Evolutionary conservation across 1,139 yeast species (phyloP), one percentile per base, ranked within the genome.

Genomic region (Wickerhamiella infanticola): DNA sequence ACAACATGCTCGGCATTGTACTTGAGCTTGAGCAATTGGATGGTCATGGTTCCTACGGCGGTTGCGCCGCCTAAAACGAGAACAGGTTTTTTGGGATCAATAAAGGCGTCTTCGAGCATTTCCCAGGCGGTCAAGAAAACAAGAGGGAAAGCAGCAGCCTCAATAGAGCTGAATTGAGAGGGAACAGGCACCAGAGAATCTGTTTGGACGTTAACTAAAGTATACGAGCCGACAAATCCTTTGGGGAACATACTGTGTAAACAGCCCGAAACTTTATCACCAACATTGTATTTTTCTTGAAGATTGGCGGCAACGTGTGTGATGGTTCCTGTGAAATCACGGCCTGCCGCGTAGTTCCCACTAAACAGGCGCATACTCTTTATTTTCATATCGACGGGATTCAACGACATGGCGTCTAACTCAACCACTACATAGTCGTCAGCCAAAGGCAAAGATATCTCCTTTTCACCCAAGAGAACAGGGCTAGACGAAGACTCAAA

Each of bases 21-120:
- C 63, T 65, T 60, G 18, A 65, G 58, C 52, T 73, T 77, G 24
- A 78, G 71, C 24, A 81, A 55, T 57, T 79, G 85, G 29, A 77
- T 66, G 3, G 73, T 70, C 62, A 67, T 72, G 49, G 75, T 61
- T 1, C 90, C 94, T 4, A 81, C 81, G n/a, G 79, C 67, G 1
- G 93, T 75, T 3, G 83, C 75, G 11, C 81, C 90, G 40, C 94
- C 94, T 48, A 81, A 67, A 38, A 83, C 67, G 43, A 82, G 64
- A 0, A 81, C 71, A 3, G 58, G 49, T 5, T 63, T 57, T 5
- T 53, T 45, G 39, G 50, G 47, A 45, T 55, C 58, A 38, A 56
- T 58, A 43, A 58, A 58, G 44, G 64, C 60, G 47, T 53, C 63
- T 45, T 61, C 61, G 42, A 76, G 58, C 46, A 75, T 57, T 40